Evolutionary conservation across 2,329 filamentous ascomycete genomes (phyloP).

Genomic region (Chaetomium olivaceum): DNA sequence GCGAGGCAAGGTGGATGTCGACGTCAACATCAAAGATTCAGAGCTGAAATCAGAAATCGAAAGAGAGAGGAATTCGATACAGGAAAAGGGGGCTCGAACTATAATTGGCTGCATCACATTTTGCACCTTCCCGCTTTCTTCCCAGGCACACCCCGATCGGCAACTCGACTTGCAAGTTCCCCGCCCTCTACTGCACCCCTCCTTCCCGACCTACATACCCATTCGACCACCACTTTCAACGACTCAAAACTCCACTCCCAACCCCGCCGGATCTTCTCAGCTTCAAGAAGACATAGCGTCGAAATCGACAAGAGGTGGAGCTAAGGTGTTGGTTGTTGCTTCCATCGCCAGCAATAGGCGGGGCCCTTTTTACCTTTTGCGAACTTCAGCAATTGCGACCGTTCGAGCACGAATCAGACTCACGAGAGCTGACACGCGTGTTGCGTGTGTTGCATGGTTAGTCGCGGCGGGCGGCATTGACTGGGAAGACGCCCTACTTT

Average conservation of each 20-base stretch:
- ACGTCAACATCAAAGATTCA: neutral
- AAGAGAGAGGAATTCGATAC: neutral
- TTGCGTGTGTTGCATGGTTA: constrained; percentile 24
- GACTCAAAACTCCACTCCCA: constrained; percentile 11
- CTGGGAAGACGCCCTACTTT: constrained; percentile 23
- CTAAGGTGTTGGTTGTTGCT: constrained; percentile 12
- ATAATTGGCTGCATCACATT: neutral
- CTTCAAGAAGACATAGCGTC: neutral
- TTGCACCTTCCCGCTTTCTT: constrained; percentile 1
- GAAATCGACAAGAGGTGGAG: constrained; percentile 6
- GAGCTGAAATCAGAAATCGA: neutral
- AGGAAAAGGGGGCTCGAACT: neutral
- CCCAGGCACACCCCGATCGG: constrained; percentile 5
- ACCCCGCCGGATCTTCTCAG: constrained; percentile 10
- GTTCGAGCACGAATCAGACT: constrained; percentile 6
- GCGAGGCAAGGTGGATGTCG: neutral
- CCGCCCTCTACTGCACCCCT: constrained; percentile 8
- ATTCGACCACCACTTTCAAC: neutral
- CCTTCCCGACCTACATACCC: constrained; percentile 2
- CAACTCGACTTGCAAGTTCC: constrained; percentile 2
- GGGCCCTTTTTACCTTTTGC: neutral
- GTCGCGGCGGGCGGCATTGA: constrained; percentile 20
- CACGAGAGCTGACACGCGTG: constrained; percentile 7
- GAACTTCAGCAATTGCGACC: neutral
- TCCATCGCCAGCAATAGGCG: neutral